phyloP scores from a whole-genome alignment of 1,284 basidiomycete species.

The Stygiomarasmius scandens region DNA sequence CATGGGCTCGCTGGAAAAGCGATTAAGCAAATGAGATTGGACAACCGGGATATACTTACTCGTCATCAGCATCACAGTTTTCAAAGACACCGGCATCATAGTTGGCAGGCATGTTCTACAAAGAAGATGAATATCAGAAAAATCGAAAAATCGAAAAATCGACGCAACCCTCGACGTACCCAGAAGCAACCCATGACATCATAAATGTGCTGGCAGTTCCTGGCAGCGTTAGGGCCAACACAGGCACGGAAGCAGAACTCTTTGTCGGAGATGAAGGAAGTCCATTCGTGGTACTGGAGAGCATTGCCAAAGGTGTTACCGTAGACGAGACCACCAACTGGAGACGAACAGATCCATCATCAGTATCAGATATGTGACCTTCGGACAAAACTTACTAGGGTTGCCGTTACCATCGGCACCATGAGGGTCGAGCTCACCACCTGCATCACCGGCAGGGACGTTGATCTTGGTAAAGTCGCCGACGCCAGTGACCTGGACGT shows the following conservation, averaged over 20 bases:
- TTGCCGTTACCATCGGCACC: constrained; percentile 55
- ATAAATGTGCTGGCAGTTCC: constrained; percentile 60
- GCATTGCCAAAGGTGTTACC: constrained; percentile 54
- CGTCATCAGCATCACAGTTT: constrained; percentile 50
- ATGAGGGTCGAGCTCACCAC: constrained; percentile 68
- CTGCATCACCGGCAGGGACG: constrained; percentile 49
- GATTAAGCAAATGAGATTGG: not conserved
- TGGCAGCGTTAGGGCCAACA: constrained; percentile 54
- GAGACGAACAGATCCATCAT: not conserved
- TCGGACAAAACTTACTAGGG: constrained; percentile 37
- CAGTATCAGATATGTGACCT: constrained; percentile 13
- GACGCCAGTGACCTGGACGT: constrained; percentile 63
- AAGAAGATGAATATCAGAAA: too few species aligned
- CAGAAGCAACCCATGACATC: constrained; percentile 59
- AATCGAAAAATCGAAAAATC: not conserved
- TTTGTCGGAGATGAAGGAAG: constrained; percentile 53
- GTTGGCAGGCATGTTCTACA: constrained; percentile 59
- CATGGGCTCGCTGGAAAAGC: constrained; percentile 49
- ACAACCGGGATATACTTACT: constrained; percentile 31
- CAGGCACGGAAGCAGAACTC: constrained; percentile 70
- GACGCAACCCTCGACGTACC: constrained; percentile 30
- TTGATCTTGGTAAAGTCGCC: constrained; percentile 69
- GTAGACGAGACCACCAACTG: constrained; percentile 61
- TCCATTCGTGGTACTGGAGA: constrained; percentile 58
- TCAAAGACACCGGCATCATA: constrained; percentile 53